A percentile compares a stretch with the other conserved stretches of the same genome.
phyloP scores from a whole-genome alignment of 1,139 yeast species.

The Lodderomyces metapsilosis region DNA sequence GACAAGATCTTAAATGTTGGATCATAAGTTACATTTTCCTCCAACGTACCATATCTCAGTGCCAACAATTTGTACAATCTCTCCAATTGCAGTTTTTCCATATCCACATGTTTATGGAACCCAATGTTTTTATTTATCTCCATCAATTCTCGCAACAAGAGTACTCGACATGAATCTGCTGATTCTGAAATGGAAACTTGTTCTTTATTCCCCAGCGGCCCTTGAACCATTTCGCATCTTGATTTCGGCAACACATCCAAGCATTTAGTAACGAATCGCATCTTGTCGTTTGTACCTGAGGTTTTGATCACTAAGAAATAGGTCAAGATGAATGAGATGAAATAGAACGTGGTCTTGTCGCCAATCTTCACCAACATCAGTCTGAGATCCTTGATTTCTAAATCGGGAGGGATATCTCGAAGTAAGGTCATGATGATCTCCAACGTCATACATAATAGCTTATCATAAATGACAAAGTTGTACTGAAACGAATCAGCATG shows the following conservation, averaged over 20 bases:
- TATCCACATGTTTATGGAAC: constrained; percentile 22
- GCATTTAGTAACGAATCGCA: background rate
- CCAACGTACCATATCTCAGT: constrained; percentile 18
- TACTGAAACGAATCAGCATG: constrained; percentile 1
- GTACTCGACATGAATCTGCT: constrained; percentile 21
- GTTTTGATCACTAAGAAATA: background rate
- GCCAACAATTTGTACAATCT: constrained; percentile 15
- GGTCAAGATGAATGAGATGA: constrained; percentile 1
- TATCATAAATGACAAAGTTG: constrained; percentile 12
- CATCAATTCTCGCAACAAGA: constrained; percentile 21
- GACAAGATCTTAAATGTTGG: background rate
- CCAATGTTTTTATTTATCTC: constrained; percentile 19
- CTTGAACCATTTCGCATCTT: background rate
- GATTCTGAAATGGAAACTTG: constrained; percentile 16
- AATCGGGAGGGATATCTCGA: constrained; percentile 5
- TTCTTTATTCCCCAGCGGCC: background rate
- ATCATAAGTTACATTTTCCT: constrained; percentile 11
- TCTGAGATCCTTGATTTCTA: background rate
- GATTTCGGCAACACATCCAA: constrained; percentile 3
- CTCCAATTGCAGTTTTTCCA: constrained; percentile 25
- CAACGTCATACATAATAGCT: constrained; percentile 13
- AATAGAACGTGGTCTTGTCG: constrained; percentile 4
- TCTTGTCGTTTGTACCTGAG: background rate
- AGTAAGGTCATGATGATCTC: constrained; percentile 5
- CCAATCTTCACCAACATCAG: background rate